Conservation (phyloP, 495 filamentous ascomycete species). For the Tuber calosporum region DNA sequence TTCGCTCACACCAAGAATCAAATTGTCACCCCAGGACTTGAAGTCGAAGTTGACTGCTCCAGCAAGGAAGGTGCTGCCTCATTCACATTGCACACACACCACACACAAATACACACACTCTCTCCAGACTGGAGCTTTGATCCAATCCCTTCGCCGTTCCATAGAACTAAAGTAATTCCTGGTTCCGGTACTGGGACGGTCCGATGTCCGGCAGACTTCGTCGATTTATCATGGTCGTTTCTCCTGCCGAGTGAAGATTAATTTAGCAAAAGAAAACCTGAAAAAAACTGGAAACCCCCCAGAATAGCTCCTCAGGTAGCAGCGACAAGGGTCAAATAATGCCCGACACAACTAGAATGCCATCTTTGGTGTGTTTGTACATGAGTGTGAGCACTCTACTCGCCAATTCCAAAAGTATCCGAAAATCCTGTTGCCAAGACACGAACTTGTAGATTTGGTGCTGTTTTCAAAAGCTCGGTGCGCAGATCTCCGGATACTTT, state of each 20-base stretch:
- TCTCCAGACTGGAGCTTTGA: neutral
- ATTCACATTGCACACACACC: neutral
- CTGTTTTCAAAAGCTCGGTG: too few species aligned
- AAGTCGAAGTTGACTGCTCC: neutral
- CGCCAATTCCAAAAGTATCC: neutral
- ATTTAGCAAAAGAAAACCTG: neutral
- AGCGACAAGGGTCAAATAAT: neutral
- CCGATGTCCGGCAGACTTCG: neutral
- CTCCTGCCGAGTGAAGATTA: neutral
- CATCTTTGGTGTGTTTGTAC: neutral
- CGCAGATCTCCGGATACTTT: neutral
- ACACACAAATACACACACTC: neutral
- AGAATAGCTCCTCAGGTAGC: neutral
- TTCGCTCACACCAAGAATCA: neutral
- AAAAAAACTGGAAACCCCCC: neutral
- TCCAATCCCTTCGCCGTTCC: neutral
- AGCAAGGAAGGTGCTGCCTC: neutral
- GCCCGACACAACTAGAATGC: neutral
- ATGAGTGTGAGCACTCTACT: neutral
- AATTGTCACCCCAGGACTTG: neutral
- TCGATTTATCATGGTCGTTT: neutral
- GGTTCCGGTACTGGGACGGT: neutral
- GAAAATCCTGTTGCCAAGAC: neutral
- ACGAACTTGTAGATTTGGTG: neutral
- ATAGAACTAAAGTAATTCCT: neutral